phyloP scores from a whole-genome alignment of 108 stramenopile species.

The Pseudonitzschia pungens region DNA sequence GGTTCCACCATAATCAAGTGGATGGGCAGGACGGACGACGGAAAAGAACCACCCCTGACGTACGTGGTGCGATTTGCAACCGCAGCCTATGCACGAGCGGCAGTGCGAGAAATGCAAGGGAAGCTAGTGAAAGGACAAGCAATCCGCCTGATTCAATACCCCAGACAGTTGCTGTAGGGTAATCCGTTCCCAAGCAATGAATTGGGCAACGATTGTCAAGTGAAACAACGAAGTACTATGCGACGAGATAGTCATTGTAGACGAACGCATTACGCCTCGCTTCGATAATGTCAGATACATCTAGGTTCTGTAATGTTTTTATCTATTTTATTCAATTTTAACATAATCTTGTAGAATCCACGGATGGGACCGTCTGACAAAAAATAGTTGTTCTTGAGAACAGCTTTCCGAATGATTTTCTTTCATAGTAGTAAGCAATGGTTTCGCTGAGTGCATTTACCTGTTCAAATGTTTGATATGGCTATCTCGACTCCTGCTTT shows the following conservation, averaged over 20 bases:
- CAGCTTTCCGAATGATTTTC: too few relatives aligned
- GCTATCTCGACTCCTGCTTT: neutral
- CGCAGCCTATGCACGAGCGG: constrained; percentile 52
- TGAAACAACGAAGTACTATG: neutral
- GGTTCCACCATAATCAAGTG: constrained; percentile 29
- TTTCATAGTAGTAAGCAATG: too few relatives aligned
- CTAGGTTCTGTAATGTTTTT: neutral
- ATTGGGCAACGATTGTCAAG: neutral
- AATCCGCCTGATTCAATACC: constrained; percentile 40
- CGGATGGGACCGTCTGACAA: too few relatives aligned
- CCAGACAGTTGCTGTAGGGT: constrained; percentile 23
- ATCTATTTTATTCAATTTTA: neutral
- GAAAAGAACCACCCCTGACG: constrained; percentile 27
- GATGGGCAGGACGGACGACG: constrained; percentile 30
- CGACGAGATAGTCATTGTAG: neutral
- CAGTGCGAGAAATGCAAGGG: constrained; percentile 50
- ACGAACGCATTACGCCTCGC: neutral
- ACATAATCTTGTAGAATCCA: neutral
- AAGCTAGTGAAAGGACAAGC: constrained; percentile 3
- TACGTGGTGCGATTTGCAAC: constrained; percentile 50
- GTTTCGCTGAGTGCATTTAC: neutral
- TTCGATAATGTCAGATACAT: neutral
- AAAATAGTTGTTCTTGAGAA: too few relatives aligned
- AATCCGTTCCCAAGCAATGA: neutral
- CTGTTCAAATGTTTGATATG: neutral